Conservation (phyloP, 106 monocot genomes). For the Allium sativum region DNA sequence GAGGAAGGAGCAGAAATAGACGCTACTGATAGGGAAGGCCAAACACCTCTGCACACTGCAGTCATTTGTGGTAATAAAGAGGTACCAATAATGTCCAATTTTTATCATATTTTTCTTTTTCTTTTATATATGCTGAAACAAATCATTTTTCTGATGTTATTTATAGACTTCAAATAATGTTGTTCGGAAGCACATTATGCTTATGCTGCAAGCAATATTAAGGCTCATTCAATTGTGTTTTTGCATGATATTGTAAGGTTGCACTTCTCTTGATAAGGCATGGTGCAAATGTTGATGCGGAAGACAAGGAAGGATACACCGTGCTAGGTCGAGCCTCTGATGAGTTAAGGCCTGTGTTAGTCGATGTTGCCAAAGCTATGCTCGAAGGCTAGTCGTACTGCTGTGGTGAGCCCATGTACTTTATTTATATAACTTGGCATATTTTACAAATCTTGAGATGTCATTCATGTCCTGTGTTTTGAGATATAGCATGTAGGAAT, state of each 20-base stretch:
- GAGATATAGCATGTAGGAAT: too few relatives aligned
- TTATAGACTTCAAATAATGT: too few relatives aligned
- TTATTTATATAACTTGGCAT: too few relatives aligned
- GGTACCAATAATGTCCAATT: conserved; percentile 23
- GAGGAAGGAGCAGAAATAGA: conserved; percentile 94
- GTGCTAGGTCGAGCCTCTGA: conserved; percentile 58
- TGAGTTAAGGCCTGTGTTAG: conserved; percentile 40
- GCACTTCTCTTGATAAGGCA: conserved; percentile 78
- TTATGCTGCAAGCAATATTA: too few relatives aligned
- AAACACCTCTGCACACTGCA: conserved; percentile 87
- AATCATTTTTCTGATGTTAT: too few relatives aligned
- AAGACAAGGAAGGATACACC: conserved; percentile 93
- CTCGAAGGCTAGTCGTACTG: conserved; percentile 57
- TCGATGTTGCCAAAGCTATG: conserved; percentile 87
- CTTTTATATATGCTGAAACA: too few relatives aligned
- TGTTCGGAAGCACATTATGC: too few relatives aligned
- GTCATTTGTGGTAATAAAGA: conserved; percentile 72
- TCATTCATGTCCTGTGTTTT: too few relatives aligned
- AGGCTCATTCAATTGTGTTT: neutral
- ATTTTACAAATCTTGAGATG: too few relatives aligned
- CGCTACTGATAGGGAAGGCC: conserved; percentile 58
- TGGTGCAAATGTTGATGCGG: conserved; percentile 68
- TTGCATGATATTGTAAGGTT: conserved; percentile 23
- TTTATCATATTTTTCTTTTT: too few relatives aligned
- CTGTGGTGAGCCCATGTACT: too few relatives aligned